These are phyloP conservation scores for Hypoxylon perforatum DNA, from an alignment of 495 filamentous ascomycete species.

Conservation along the genomic window DNA sequence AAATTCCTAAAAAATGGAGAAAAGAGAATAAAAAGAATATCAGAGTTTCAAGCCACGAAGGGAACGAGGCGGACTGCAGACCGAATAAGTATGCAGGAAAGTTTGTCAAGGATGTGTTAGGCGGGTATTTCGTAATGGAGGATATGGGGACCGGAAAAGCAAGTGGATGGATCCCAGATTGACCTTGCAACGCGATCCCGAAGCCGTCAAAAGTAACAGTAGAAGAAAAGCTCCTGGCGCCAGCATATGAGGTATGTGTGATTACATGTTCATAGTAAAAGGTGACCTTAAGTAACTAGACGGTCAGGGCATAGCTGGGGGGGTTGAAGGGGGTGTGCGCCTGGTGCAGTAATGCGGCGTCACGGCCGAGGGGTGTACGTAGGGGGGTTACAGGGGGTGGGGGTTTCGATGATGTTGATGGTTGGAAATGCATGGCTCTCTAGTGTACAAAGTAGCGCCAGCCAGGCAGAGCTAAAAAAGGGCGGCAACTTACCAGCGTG, in stretches of 20 bases:
- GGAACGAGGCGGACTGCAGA: conserved; percentile 37
- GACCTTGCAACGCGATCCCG: conserved; percentile 45
- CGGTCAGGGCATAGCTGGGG: conserved; percentile 39
- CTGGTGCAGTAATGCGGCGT: conserved; percentile 40
- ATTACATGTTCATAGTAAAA: conserved; percentile 49
- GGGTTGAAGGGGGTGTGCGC: conserved; percentile 25
- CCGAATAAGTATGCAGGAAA: conserved; percentile 42
- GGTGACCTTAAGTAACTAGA: conserved; percentile 45
- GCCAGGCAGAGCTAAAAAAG: conserved; percentile 23
- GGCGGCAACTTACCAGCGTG: conserved; percentile 34
- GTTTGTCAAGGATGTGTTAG: conserved; percentile 36
- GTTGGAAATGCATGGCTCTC: conserved; percentile 20
- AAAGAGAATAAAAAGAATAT: conserved; percentile 27
- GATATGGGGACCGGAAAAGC: conserved; percentile 42
- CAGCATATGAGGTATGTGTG: conserved; percentile 46
- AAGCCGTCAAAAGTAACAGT: conserved; percentile 41
- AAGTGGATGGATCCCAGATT: conserved; percentile 44
- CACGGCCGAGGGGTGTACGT: conserved; percentile 31
- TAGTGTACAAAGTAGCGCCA: conserved; percentile 24
- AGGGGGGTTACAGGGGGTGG: conserved; percentile 16
- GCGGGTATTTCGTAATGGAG: conserved; percentile 43
- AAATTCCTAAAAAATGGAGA: conserved; percentile 24
- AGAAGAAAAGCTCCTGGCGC: conserved; percentile 46
- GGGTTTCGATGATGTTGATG: conserved; percentile 24
- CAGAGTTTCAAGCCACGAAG: conserved; percentile 28